phyloP scores from a whole-genome alignment of 106 monocot species.

The Gastrodia elata region DNA sequence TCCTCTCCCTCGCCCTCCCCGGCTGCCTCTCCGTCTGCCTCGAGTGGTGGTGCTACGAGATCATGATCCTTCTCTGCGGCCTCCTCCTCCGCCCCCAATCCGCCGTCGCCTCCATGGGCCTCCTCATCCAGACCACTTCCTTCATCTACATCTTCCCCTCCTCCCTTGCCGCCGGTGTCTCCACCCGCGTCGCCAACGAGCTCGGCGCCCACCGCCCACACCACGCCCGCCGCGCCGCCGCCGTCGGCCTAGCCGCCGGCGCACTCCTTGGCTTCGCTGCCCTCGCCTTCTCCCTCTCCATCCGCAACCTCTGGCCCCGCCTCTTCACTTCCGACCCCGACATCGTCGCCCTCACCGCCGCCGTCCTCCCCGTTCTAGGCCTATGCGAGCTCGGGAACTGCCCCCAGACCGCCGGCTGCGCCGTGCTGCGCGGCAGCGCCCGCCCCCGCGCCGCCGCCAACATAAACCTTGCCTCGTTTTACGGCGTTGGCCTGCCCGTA shows the following conservation, averaged over 20 bases:
- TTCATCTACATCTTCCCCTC: constrained; percentile 50
- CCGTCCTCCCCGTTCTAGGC: constrained; percentile 34
- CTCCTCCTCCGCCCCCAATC: constrained; percentile 29
- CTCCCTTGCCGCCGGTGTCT: constrained; percentile 36
- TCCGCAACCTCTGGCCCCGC: constrained; percentile 28
- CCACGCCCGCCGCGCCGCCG: constrained; percentile 26
- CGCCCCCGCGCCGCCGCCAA: constrained; percentile 25
- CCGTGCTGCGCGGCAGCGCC: constrained; percentile 43
- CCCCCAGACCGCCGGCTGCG: constrained; percentile 54
- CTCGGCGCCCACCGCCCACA: constrained; percentile 31
- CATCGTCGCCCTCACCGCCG: constrained; percentile 17
- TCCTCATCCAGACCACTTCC: constrained; percentile 55
- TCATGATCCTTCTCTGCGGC: constrained; percentile 66
- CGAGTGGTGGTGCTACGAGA: constrained; percentile 99
- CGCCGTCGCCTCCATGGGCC: constrained; percentile 51
- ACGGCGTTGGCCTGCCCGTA: constrained; percentile 41
- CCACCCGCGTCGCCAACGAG: constrained; percentile 42
- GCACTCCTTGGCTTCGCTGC: constrained; percentile 22
- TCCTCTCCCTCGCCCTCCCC: constrained; percentile 26
- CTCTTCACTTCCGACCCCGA: constrained; percentile 27
- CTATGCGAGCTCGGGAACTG: constrained; percentile 46
- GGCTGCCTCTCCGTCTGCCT: constrained; percentile 68
- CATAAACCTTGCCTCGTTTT: constrained; percentile 39
- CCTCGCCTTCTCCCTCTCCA: constrained; percentile 20
- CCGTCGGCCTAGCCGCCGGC: constrained; percentile 21